Evolutionary conservation across 1,284 basidiomycete genomes (phyloP).

Genomic region (Sutorius eximius): DNA sequence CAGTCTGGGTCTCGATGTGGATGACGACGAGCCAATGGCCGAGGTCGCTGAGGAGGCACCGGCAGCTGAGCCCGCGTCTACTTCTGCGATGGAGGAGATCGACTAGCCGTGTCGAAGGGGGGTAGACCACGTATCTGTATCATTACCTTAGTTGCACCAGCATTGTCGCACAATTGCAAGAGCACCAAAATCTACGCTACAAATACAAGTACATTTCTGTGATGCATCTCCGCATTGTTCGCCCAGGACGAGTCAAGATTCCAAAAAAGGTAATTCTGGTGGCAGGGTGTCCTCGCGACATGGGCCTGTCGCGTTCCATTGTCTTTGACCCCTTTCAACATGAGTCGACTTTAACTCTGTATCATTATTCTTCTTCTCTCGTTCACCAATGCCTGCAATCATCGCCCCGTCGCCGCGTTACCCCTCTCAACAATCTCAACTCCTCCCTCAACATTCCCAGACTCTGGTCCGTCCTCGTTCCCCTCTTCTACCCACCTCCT

Average conservation of each 20-base stretch:
- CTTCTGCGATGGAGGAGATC: constrained; percentile 85
- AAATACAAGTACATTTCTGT: not conserved
- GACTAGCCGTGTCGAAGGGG: constrained; percentile 49
- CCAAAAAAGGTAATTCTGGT: constrained; percentile 24
- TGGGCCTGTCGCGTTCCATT: constrained; percentile 18
- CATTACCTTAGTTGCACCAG: constrained; percentile 31
- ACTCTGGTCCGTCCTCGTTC: constrained; percentile 6
- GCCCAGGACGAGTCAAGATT: constrained; percentile 22
- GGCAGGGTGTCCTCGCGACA: constrained; percentile 23
- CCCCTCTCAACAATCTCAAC: constrained; percentile 14
- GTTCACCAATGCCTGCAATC: constrained; percentile 32
- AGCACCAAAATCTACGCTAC: not conserved
- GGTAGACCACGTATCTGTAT: constrained; percentile 27
- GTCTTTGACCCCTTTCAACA: constrained; percentile 26
- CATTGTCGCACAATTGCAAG: constrained; percentile 14
- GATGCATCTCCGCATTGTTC: constrained; percentile 26
- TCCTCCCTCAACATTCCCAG: constrained; percentile 10
- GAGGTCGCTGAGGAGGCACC: constrained; percentile 37
- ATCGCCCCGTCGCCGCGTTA: constrained; percentile 33
- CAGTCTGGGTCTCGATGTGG: constrained; percentile 79
- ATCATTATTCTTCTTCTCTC: constrained; percentile 20
- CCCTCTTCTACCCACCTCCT: constrained; percentile 2
- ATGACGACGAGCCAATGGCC: constrained; percentile 58
- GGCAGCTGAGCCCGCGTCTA: constrained; percentile 54
- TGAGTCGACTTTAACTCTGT: constrained; percentile 25